These are phyloP conservation scores for Camelina hispida DNA, from an alignment of 345 rosid species.

Conservation along the genomic window DNA sequence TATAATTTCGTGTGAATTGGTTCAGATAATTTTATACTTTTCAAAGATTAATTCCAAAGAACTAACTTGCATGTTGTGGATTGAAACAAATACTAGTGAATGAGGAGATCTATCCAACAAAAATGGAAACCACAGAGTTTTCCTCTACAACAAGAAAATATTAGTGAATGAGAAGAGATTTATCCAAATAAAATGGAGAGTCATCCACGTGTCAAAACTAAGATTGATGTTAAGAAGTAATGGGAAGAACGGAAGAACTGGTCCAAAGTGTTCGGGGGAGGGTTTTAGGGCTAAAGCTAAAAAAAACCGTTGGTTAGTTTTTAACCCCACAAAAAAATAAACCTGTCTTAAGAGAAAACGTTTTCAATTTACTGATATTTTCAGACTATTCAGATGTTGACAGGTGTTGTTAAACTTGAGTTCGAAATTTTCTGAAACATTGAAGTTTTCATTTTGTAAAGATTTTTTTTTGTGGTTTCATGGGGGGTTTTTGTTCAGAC, in stretches of 20 bases:
- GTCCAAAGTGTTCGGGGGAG: slow-evolving; percentile 37
- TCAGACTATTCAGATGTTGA: slow-evolving; percentile 28
- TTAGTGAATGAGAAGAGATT: slow-evolving; percentile 25
- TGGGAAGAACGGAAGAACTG: slow-evolving; percentile 34
- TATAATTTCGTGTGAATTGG: too few species aligned
- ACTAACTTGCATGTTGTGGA: too few species aligned
- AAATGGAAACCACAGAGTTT: neutral
- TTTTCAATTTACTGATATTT: slow-evolving; percentile 1
- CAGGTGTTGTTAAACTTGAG: slow-evolving; percentile 13
- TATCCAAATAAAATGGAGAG: slow-evolving; percentile 28
- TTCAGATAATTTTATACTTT: too few species aligned
- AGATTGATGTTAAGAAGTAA: slow-evolving; percentile 11
- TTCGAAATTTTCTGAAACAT: slow-evolving; percentile 12
- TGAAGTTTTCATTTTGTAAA: slow-evolving; percentile 1
- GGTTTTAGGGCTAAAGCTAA: slow-evolving; percentile 33
- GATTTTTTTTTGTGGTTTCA: slow-evolving; percentile 35
- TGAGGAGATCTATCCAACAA: too few species aligned
- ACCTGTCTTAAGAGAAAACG: neutral
- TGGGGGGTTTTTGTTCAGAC: slow-evolving; percentile 40
- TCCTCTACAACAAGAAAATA: neutral
- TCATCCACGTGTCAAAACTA: slow-evolving; percentile 26
- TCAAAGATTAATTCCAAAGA: too few species aligned
- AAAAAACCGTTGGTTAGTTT: slow-evolving; percentile 29
- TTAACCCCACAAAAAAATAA: slow-evolving; percentile 17
- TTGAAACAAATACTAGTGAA: too few species aligned